A percentile compares a stretch with the other conserved stretches of the same genome.
Conservation (phyloP, 208 protist species). For the Leptomonas seymouri region DNA sequence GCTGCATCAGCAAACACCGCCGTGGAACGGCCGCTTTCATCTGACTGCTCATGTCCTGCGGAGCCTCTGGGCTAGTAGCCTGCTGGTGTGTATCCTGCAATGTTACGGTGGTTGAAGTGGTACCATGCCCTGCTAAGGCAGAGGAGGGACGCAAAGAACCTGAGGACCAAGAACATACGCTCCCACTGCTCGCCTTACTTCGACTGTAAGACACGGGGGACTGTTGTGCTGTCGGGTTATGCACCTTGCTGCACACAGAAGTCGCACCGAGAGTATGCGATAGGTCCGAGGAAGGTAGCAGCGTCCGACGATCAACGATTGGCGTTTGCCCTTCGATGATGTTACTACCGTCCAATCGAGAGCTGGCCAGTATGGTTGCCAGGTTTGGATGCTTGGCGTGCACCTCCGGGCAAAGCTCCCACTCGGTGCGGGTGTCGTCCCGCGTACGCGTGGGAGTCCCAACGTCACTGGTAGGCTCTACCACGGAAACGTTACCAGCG, state of each 20-base stretch:
- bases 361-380: constrained; percentile 12
- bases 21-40: background rate
- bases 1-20: constrained; percentile 7
- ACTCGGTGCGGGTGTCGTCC: background rate
- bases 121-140: too few species aligned
- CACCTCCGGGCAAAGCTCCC: constrained; percentile 5
- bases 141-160: background rate
- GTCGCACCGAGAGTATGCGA: background rate
- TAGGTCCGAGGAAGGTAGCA: background rate
- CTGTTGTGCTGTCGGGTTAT: background rate
- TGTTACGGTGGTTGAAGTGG: background rate
- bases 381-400: constrained; percentile 30
- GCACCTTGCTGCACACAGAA: background rate
- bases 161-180: background rate
- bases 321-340: constrained; percentile 4
- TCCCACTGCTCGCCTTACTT: background rate
- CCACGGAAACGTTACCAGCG: background rate
- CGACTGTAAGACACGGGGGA: background rate
- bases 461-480: background rate
- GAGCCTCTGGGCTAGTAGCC: background rate
- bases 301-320: background rate
- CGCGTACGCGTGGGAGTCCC: background rate
- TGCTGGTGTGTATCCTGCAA: background rate
- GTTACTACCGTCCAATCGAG: constrained; percentile 23
- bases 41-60: constrained; percentile 1